Evolutionary conservation across 2,329 filamentous ascomycete species (phyloP), one percentile per base, ranked within the genome.

Genomic region (Venturia nashicola): DNA sequence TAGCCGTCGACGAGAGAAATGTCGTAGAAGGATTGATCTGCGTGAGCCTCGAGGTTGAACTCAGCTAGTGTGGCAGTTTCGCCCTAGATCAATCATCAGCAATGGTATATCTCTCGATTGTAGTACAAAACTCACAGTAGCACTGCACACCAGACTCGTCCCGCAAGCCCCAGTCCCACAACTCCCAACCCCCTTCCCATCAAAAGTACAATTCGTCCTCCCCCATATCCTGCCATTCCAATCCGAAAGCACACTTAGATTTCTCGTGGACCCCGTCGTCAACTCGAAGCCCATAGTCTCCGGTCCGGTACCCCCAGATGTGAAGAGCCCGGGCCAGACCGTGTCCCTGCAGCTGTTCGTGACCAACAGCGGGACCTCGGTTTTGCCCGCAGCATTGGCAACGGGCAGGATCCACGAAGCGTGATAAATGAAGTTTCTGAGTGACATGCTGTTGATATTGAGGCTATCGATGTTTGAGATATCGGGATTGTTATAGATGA

Each of bases 151-250:
- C 65, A 93, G 70, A 65, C 83, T 81, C 5, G 86, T 85, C 65
- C 85, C 84, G 73, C 90, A 94, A 73, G 94, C 90, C 8, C 90
- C 90, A 2, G 89, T 91, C 61, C 79, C 73, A 74, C 90, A 94
- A 27, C 87, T 85, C 54, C 74, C 78, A 61, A 80, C 84, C 1
- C 86, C 87, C 60, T 85, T 80, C n/a, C 78, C 78, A 68, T 86
- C 84, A 73, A 91, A 90, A 43, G 83, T 89, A 76, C 90, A 95
- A 71, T 94, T 94, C 23, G 90, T 93, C 62, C 90, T 81, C 14
- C 86, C 90, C 90, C 90, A 94, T 36, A 94, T 79, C 62, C 90
- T 83, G 11, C 90, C 90, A 71, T 89, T 86, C 90, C 90, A 95
- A 68, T 90, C 84, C 61, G 82, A 78, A 12, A 85, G 83, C 32